Evolutionary conservation across 768 basidiomycete species (phyloP), one percentile per base, ranked within the genome.

Genomic region (Pisolithus marmoratus): DNA sequence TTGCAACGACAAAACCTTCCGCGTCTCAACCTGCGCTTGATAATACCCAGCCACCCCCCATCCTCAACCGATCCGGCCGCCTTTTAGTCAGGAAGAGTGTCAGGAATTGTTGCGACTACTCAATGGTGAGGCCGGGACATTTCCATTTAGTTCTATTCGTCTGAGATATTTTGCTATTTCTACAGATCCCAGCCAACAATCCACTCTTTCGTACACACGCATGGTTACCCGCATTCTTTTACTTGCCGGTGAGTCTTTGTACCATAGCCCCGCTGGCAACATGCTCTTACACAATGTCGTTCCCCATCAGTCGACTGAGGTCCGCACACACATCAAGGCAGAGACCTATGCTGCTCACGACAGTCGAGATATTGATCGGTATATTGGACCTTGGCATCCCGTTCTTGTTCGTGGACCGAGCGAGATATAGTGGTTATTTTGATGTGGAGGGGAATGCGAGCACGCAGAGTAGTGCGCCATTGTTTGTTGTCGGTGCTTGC

Each of bases 301-400:
- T 8, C 3, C 7, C 19, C 49, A 48, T n/a, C 51, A 59, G 87
- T 77, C 17, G 78, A 81, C 56, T 88, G 87, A 85, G 78, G 84
- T 12, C 87, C 59, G 55, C 59, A 64, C 50, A 51, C 14, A 46
- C 63, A 5, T 47, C 57, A 62, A 38, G 58, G 62, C 22, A 72
- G 27, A 61, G 67, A 0, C 67, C 73, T 0, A 70, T 87, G 61
- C 51, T 71, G 26, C 80, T 83, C 38, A 73, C 72, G 4, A 53
- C 82, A 26, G 51, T 80, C 47, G 84, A 87, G 62, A 64, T 88
- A 60, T 27, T 87, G 40, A 65, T 85, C 51, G 80, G 83, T 0
- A 71, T 78, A 56, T 55, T 92, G 22, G 87, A 85, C 61, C 76
- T 92, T 9, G 90, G 90, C 2, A 83, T 92, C 46, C 90, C 90